Conservation (phyloP, 1,284 basidiomycete species). For the Sanghuangporus sanghuang region DNA sequence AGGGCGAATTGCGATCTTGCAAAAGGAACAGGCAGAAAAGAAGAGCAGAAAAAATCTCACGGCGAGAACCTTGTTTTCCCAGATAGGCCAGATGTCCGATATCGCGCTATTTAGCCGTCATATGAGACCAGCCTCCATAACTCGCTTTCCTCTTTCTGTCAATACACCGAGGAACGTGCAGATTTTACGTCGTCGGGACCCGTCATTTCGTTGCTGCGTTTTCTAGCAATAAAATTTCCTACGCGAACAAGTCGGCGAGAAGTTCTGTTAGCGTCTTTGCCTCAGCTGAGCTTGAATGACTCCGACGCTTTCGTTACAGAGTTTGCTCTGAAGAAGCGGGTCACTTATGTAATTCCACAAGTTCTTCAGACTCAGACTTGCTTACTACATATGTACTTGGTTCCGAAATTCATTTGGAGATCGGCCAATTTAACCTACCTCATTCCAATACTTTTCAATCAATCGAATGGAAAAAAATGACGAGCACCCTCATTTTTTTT, state of each 20-base stretch:
- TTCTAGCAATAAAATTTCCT: neutral
- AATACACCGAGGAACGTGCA: neutral
- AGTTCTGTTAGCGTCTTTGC: neutral
- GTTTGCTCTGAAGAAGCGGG: too few relatives aligned
- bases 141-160: neutral
- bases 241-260: neutral
- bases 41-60: neutral
- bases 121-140: neutral
- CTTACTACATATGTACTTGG: neutral
- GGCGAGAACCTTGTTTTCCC: neutral
- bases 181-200: neutral
- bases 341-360: neutral
- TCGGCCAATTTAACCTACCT: neutral
- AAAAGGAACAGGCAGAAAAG: neutral
- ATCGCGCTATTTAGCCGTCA: neutral
- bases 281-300: neutral
- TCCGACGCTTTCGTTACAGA: neutral
- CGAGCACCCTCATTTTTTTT: neutral
- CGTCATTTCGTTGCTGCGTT: neutral
- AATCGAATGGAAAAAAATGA: neutral
- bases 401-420: neutral
- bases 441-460: neutral
- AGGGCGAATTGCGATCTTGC: neutral
- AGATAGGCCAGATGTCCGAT: neutral
- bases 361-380: neutral